Percentiles rank a stretch among this genome's conserved stretches.
phyloP scores from a whole-genome alignment of 768 basidiomycete genomes.

The Inosperma sp. region DNA sequence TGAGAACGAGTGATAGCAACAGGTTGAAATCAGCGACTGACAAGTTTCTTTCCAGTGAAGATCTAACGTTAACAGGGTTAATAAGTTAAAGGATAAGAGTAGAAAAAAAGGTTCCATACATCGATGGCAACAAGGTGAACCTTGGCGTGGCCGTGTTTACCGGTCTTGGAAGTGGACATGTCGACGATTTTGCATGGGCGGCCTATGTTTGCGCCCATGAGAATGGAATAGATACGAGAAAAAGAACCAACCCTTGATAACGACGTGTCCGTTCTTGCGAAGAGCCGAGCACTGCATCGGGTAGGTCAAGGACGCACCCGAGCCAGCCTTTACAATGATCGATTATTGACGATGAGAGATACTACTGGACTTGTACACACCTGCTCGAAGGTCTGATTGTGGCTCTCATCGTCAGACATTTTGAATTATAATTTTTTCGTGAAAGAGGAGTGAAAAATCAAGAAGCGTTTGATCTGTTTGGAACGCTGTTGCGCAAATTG shows the following conservation, averaged over 20 bases:
- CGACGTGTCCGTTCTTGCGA: conserved; percentile 88
- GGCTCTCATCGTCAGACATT: conserved; percentile 88
- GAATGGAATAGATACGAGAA: conserved; percentile 1
- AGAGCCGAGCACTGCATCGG: conserved; percentile 97
- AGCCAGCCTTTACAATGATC: conserved; percentile 46
- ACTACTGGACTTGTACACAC: conserved; percentile 33
- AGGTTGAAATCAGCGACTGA: conserved; percentile 45
- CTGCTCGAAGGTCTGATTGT: conserved; percentile 85
- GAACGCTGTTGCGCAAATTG: conserved; percentile 6
- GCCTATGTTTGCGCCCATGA: conserved; percentile 34
- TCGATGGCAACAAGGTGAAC: conserved; percentile 97
- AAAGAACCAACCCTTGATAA: conserved; percentile 71
- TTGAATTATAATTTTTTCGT: conserved; percentile 30
- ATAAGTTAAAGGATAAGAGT: conserved; percentile 9
- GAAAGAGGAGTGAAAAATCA: conserved; percentile 24
- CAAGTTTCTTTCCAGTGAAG: conserved; percentile 97
- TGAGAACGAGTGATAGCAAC: conserved; percentile 3
- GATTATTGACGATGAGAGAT: conserved; percentile 16
- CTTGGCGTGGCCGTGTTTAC: conserved; percentile 99
- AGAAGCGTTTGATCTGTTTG: conserved; percentile 10
- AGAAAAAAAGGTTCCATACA: conserved; percentile 47
- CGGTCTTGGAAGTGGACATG: conserved; percentile 99
- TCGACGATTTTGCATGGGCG: conserved; percentile 99
- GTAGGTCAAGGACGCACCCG: conserved; percentile 75
- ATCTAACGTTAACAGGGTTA: conserved; percentile 52